These are phyloP conservation scores for Endothia cerciana DNA, from an alignment of 2,329 filamentous ascomycete genomes.

Conservation along the genomic window DNA sequence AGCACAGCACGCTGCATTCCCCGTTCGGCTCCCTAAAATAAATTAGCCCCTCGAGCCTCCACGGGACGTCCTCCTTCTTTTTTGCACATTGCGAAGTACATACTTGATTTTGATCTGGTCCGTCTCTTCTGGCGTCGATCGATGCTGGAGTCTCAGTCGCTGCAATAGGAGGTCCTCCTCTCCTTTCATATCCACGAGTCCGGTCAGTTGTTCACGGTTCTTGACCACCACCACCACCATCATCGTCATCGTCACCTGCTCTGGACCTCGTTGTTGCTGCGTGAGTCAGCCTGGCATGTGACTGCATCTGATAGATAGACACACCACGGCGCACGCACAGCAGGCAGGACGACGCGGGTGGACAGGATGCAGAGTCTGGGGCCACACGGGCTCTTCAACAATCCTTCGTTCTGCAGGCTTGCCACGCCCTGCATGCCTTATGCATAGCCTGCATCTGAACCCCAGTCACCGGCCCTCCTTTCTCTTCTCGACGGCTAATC, in stretches of 20 bases:
- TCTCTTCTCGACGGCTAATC: slow-evolving; percentile 1
- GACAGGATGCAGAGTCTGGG: neutral
- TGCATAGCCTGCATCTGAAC: neutral
- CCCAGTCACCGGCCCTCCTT: neutral
- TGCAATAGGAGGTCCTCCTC: neutral
- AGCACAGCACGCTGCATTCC: neutral
- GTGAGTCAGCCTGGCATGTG: slow-evolving; percentile 23
- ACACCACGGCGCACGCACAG: neutral
- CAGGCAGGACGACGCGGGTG: neutral
- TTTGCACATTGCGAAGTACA: neutral
- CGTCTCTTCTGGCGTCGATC: no score
- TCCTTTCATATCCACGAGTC: neutral
- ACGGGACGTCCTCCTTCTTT: neutral
- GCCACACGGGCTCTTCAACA: neutral
- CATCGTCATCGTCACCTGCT: slow-evolving; percentile 6
- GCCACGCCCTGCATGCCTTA: slow-evolving; percentile 1
- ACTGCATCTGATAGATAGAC: slow-evolving; percentile 10
- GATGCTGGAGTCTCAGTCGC: neutral
- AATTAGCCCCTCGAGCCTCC: neutral
- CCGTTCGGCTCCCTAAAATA: neutral
- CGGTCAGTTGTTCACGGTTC: neutral
- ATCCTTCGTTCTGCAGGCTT: neutral
- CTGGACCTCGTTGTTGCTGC: neutral
- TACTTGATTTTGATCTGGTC: no score
- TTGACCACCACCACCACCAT: neutral